Evolutionary conservation across 2,329 filamentous ascomycete species (phyloP), one percentile per base, ranked within the genome.

Genomic region (Cladophialophora exuberans): DNA sequence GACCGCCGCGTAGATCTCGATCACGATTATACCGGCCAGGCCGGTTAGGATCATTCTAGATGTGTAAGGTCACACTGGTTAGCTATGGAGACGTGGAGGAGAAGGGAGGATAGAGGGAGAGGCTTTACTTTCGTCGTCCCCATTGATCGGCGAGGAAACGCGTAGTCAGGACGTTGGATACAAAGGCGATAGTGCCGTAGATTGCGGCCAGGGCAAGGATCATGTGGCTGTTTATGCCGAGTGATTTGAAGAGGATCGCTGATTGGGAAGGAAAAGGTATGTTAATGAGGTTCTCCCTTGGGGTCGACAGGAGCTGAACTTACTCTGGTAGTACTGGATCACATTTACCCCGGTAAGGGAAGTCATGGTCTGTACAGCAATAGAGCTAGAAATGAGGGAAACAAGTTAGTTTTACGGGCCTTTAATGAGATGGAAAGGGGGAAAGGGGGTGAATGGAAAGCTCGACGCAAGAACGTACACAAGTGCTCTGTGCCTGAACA

Each of bases 111-210:
- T 2, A 1, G 20, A 22, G 11, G 41, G 17, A 28, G 33, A 22
- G 31, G 11, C 3, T 10, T 10, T 46, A 59, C 58, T 57, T 57
- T 54, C 81, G 74, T 30, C 81, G 79, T 38, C 81, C 81, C 81
- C 81, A 84, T 65, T 80, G 79, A 64, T 83, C 81, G 1, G 77
- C 77, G 9, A 84, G 67, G 57, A 71, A 82, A 36, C 72, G 71
- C 0, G 79, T 82, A 0, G 81, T 81, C 25, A 83, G 63, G 20
- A 66, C 65, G 54, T 83, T 84, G 4, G 95, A 96, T 80, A 87
- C 91, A 81, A 90, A 90, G 79, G 96, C 92, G 81, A 91, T 92
- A 77, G 96, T 86, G 76, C 86, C 88, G 69, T 94, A 94, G 76
- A 95, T 93, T 58, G 89, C 83, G 62, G 95, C 90, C 79, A 91